A percentile compares a stretch with the other conserved stretches of the same genome.
phyloP scores from a whole-genome alignment of 768 basidiomycete genomes.

The Mycena indigotica region DNA sequence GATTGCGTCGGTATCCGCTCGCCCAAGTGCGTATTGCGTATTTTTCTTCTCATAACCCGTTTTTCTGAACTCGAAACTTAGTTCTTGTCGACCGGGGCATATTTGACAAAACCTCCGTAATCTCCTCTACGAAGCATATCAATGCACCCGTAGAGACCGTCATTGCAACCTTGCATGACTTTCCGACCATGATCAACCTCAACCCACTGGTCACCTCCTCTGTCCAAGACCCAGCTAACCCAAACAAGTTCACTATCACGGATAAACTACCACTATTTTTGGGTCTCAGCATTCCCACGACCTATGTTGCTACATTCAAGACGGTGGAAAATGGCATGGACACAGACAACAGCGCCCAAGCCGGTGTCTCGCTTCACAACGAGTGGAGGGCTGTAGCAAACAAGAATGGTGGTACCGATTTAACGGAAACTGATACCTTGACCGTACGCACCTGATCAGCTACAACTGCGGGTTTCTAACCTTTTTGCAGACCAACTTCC shows the following conservation, averaged over 20 bases:
- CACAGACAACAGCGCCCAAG: constrained; percentile 15
- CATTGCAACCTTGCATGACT: constrained; percentile 20
- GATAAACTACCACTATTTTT: constrained; percentile 19
- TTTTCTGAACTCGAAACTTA: not conserved
- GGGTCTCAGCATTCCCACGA: constrained; percentile 16
- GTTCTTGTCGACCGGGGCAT: constrained; percentile 9
- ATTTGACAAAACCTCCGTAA: constrained; percentile 18
- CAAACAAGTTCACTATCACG: constrained; percentile 15
- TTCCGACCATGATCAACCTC: constrained; percentile 18
- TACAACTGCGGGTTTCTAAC: not conserved
- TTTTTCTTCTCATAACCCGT: not conserved
- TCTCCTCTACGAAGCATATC: constrained; percentile 21
- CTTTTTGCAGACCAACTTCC: constrained; percentile 16
- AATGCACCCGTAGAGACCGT: constrained; percentile 18
- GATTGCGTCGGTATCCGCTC: constrained; percentile 9
- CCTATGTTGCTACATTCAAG: constrained; percentile 18
- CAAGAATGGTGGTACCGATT: constrained; percentile 14
- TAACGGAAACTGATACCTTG: constrained; percentile 23
- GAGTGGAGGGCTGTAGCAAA: constrained; percentile 23
- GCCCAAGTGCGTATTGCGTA: constrained; percentile 1
- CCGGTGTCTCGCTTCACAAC: constrained; percentile 20
- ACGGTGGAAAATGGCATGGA: constrained; percentile 17
- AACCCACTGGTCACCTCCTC: constrained; percentile 21
- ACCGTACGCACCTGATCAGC: constrained; percentile 1
- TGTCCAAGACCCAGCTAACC: constrained; percentile 8